Conservation (phyloP, 371 early-diverging fungal species). For the Phascolomyces articulosus region DNA sequence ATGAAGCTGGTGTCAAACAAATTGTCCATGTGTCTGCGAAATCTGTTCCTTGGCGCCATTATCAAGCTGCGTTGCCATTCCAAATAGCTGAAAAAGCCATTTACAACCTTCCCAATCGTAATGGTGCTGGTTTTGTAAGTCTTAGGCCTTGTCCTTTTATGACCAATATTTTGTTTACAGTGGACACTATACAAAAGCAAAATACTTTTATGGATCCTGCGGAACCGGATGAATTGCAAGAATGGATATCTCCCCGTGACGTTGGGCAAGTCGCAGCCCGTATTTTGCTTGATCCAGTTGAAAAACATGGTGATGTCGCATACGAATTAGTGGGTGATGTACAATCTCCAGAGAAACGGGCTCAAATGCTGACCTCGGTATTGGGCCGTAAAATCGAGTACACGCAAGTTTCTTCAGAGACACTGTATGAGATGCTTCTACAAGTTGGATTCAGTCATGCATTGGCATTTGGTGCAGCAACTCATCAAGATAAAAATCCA, state of each 20-base stretch:
- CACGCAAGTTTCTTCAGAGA: background rate
- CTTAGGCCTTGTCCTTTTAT: constrained; percentile 19
- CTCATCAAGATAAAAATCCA: background rate
- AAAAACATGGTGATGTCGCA: constrained; percentile 19
- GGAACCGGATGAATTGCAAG: constrained; percentile 6
- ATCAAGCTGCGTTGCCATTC: constrained; percentile 20
- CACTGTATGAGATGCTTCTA: constrained; percentile 3
- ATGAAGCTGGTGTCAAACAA: constrained; percentile 37
- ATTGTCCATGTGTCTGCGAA: constrained; percentile 26
- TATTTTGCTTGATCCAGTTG: constrained; percentile 16
- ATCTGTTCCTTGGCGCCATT: constrained; percentile 23
- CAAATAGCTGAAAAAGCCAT: constrained; percentile 28
- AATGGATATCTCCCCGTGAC: constrained; percentile 20
- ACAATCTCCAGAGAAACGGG: constrained; percentile 13
- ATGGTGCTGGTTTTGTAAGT: constrained; percentile 14
- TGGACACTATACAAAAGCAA: background rate
- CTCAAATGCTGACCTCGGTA: constrained; percentile 4
- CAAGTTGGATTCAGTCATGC: background rate
- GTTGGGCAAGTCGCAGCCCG: constrained; percentile 17
- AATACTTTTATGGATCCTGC: constrained; percentile 4
- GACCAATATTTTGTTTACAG: constrained; percentile 12
- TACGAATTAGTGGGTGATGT: constrained; percentile 18
- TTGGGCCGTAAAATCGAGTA: constrained; percentile 16
- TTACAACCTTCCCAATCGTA: constrained; percentile 22
- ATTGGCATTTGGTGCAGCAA: background rate